Percentiles rank a stretch among this genome's conserved stretches.
Evolutionary conservation across 306 rosid species (phyloP).

Genomic region (Pyrus bretschneideri): DNA sequence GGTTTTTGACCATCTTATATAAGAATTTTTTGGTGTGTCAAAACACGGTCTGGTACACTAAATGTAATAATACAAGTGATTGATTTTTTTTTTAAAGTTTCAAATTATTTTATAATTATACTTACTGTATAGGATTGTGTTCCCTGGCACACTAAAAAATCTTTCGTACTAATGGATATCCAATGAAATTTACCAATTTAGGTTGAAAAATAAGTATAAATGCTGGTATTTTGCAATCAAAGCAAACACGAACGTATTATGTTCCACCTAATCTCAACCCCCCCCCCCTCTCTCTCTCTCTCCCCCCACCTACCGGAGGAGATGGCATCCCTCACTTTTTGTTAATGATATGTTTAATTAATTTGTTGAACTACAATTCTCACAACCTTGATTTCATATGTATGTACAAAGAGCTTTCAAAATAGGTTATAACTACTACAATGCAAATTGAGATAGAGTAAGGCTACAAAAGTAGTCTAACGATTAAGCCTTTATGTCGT

Average conservation of each 20-base stretch:
- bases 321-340: background rate
- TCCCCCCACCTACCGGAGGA: background rate
- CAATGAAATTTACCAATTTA: background rate
- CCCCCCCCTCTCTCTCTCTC: too few relatives aligned
- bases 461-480: background rate
- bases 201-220: background rate
- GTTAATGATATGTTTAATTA: background rate
- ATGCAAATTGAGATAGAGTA: background rate
- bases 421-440: too few relatives aligned
- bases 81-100: too few relatives aligned
- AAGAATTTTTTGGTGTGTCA: too few relatives aligned
- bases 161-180: too few relatives aligned
- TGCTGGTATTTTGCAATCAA: background rate
- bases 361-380: background rate
- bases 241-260: background rate
- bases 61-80: too few relatives aligned
- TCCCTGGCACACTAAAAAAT: too few relatives aligned
- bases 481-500: background rate
- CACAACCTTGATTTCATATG: background rate
- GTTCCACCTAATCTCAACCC: too few relatives aligned
- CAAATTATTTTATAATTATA: too few relatives aligned
- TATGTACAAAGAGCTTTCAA: too few relatives aligned
- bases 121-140: fast-evolving
- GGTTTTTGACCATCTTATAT: too few relatives aligned
- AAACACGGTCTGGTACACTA: fast-evolving